phyloP scores from a whole-genome alignment of 257 asterid genomes.

The Sherardia arvensis region DNA sequence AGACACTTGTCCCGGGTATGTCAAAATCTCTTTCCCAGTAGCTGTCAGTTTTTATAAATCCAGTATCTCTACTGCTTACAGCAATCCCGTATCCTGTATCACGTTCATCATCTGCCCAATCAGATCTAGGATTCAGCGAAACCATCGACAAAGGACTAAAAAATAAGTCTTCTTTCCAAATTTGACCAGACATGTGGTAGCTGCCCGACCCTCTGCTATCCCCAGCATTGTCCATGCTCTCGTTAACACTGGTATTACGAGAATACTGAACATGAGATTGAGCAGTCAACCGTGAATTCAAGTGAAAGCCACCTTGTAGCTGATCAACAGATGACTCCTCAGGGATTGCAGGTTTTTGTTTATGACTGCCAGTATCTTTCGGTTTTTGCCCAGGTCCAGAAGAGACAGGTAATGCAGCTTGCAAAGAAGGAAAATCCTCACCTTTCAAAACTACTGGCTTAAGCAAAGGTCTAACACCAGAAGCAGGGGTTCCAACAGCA shows the following conservation, averaged over 20 bases:
- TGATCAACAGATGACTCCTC: slow-evolving; percentile 48
- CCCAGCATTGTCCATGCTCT: slow-evolving; percentile 32
- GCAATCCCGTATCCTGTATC: slow-evolving; percentile 76
- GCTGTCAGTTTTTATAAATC: slow-evolving; percentile 45
- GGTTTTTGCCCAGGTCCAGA: slow-evolving; percentile 59
- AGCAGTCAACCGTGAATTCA: slow-evolving; percentile 37
- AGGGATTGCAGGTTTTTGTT: slow-evolving; percentile 41
- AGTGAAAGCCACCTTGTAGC: slow-evolving; percentile 34
- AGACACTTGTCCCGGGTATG: slow-evolving; percentile 52
- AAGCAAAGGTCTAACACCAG: slow-evolving; percentile 27
- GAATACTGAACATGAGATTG: slow-evolving; percentile 38
- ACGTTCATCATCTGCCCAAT: slow-evolving; percentile 99
- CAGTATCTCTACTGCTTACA: slow-evolving; percentile 54
- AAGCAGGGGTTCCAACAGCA: too few species aligned
- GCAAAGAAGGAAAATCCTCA: slow-evolving; percentile 96
- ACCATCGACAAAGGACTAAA: slow-evolving; percentile 75
- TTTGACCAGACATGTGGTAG: slow-evolving; percentile 22
- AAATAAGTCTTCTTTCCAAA: slow-evolving; percentile 43
- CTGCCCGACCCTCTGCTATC: slow-evolving; percentile 30
- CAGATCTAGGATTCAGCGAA: slow-evolving; percentile 71
- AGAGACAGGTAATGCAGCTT: slow-evolving; percentile 69
- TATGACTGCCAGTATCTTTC: slow-evolving; percentile 51
- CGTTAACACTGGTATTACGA: slow-evolving; percentile 26
- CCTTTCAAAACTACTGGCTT: slow-evolving; percentile 65
- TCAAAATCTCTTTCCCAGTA: slow-evolving; percentile 82